Evolutionary conservation across 1,284 basidiomycete genomes (phyloP), one percentile per base, ranked within the genome.

Genomic region (Pseudozyma sp.): DNA sequence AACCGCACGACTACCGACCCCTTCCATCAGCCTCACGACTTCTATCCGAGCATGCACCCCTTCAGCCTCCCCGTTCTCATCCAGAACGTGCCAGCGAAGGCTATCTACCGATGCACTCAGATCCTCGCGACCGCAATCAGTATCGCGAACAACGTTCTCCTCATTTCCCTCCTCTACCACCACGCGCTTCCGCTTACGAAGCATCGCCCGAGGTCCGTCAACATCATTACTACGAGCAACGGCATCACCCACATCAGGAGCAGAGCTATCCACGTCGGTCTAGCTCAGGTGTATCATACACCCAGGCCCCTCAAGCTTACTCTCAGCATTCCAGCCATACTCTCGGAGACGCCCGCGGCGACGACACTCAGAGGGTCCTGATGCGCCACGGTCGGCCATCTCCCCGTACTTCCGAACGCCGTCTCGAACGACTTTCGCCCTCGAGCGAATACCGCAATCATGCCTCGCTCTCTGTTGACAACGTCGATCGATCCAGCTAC

Each of bases 81-180:
- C 16, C 40, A 4, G 54, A 57, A 16, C 54, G 39, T 35, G 29
- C 51, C 24, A 58, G 54, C 14, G 62, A 58, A 17, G 39, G 19
- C 17, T 57, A 58, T 43, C 46, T 54, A 11, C n/a, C 24, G 9
- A 17, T 8, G 7, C 19, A 11, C 7, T 37, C 29, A 16, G 37
- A 43, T 43, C 37, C 48, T 13, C 56, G 48, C 44, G n/a, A 3
- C 19, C 57, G 44, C 39, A 39, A 35, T 3, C 37, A 30, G 7
- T 60, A 60, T 7, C 24, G 43, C 13, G 57, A 60, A 3, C 57
- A 56, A 24, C 56, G 40, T n/a, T 47, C 53, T 1, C 47, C 47
- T 34, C 57, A 37, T 35, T 49, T 56, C 45, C 37, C 44, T 1
- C 10, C 57, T 51, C 44, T 39, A 3, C 53, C 50, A 35, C 46